Evolutionary conservation across 1,284 basidiomycete genomes (phyloP).

Genomic region (Cryptococcus sp.): DNA sequence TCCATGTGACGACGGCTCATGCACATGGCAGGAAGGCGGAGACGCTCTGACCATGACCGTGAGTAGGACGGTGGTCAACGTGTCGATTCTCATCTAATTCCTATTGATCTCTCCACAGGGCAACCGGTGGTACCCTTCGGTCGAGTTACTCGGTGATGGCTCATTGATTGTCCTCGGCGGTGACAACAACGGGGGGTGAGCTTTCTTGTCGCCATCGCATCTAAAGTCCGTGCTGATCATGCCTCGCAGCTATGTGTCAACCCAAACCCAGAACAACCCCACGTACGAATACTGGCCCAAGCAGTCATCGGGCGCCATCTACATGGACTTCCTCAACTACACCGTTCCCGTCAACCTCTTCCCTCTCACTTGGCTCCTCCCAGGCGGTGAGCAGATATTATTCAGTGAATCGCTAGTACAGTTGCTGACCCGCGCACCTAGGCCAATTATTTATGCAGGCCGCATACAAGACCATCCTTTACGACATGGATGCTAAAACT

Average conservation of each 20-base stretch:
- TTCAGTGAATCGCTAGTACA: constrained; percentile 8
- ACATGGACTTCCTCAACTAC: constrained; percentile 75
- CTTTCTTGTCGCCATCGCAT: not conserved
- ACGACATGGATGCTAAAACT: constrained; percentile 41
- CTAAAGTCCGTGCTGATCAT: not conserved
- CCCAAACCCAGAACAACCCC: constrained; percentile 71
- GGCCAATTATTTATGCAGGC: constrained; percentile 70
- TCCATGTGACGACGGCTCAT: constrained; percentile 69
- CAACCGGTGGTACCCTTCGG: constrained; percentile 77
- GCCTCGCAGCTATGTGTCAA: constrained; percentile 71
- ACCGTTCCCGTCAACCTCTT: constrained; percentile 92
- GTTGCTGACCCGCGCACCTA: constrained; percentile 8
- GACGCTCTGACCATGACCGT: constrained; percentile 59
- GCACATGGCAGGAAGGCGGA: constrained; percentile 62
- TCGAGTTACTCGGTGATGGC: constrained; percentile 57
- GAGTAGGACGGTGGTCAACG: constrained; percentile 47
- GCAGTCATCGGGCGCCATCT: constrained; percentile 58
- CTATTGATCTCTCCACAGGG: constrained; percentile 13
- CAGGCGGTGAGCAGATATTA: constrained; percentile 64
- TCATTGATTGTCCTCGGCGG: constrained; percentile 57
- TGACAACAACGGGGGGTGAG: constrained; percentile 50
- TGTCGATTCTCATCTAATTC: not conserved
- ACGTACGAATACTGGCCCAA: constrained; percentile 74
- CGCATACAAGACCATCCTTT: constrained; percentile 48
- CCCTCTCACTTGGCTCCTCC: constrained; percentile 78